Evolutionary conservation across 139 green algal species (phyloP).

Genomic region (Limnomonas spitsbergensis): DNA sequence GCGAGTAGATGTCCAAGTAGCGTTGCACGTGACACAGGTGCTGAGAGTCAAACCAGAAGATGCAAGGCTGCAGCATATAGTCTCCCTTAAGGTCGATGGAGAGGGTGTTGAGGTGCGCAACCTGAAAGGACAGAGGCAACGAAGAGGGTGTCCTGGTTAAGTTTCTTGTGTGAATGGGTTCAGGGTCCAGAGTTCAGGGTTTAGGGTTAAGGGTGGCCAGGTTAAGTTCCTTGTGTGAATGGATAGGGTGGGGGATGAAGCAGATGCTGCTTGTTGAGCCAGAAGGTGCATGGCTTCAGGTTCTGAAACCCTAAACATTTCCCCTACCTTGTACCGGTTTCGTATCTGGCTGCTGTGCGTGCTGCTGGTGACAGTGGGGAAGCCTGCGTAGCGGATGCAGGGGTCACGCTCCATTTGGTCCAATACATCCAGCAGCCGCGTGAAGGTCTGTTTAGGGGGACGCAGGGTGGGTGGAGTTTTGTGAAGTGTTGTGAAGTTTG

Average conservation of each 20-base stretch:
- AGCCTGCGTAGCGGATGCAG: not conserved
- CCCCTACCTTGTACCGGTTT: not conserved
- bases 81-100: not conserved
- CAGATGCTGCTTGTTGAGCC: no score
- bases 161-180: no score
- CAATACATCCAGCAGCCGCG: not conserved
- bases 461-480: not conserved
- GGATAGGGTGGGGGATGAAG: no score
- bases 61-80: constrained; percentile 10
- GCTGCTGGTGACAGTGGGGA: not conserved
- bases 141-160: no score
- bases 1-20: not conserved
- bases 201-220: no score
- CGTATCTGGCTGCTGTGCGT: not conserved
- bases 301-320: no score
- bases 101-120: not conserved
- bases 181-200: no score
- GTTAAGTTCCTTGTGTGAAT: no score
- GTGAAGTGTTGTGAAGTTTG: not conserved
- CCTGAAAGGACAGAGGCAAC: not conserved
- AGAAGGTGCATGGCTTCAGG: no score
- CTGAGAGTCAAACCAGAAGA: constrained; percentile 14
- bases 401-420: not conserved
- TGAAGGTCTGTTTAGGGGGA: not conserved
- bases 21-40: not conserved